Conservation (phyloP, 257 asterid species). For the Cinchona pubescens region DNA sequence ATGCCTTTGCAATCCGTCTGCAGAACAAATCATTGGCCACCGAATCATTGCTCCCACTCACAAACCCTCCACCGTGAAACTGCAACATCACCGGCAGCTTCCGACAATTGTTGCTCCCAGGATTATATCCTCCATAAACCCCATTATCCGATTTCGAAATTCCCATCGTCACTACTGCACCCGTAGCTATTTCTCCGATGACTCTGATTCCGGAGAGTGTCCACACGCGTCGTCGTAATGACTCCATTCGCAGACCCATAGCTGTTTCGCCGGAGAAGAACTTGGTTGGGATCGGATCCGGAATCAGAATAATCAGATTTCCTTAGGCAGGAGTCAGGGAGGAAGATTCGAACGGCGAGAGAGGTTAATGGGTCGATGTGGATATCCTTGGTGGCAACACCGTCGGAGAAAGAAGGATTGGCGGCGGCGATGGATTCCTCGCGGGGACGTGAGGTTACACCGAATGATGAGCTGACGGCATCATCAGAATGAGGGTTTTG, state of each 20-base stretch:
- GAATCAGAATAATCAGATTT: slow-evolving; percentile 3
- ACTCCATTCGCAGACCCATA: slow-evolving; percentile 34
- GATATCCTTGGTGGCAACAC: slow-evolving; percentile 88
- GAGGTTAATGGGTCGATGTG: slow-evolving; percentile 82
- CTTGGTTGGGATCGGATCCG: slow-evolving; percentile 37
- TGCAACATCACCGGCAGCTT: slow-evolving; percentile 74
- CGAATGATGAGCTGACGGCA: slow-evolving; percentile 41
- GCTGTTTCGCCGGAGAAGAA: slow-evolving; percentile 48
- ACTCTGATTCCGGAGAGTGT: slow-evolving; percentile 19
- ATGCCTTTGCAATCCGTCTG: slow-evolving; percentile 66
- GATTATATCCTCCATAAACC: slow-evolving; percentile 72
- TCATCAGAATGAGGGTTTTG: slow-evolving; percentile 34
- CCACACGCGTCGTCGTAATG: slow-evolving; percentile 23
- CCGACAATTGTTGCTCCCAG: slow-evolving; percentile 43
- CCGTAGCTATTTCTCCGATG: slow-evolving; percentile 59
- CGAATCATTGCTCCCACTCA: slow-evolving; percentile 79
- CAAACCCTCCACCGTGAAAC: slow-evolving; percentile 95
- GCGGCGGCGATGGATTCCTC: slow-evolving; percentile 70
- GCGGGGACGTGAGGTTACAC: slow-evolving; percentile 85
- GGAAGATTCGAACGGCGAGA: slow-evolving; percentile 71
- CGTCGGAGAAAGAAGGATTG: slow-evolving; percentile 81
- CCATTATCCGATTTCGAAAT: slow-evolving; percentile 45
- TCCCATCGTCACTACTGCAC: slow-evolving; percentile 38
- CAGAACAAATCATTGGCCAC: slow-evolving; percentile 79
- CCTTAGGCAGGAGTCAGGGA: slow-evolving; percentile 70